phyloP scores from a whole-genome alignment of 768 basidiomycete genomes.

The Macrolepiota albuminosa region DNA sequence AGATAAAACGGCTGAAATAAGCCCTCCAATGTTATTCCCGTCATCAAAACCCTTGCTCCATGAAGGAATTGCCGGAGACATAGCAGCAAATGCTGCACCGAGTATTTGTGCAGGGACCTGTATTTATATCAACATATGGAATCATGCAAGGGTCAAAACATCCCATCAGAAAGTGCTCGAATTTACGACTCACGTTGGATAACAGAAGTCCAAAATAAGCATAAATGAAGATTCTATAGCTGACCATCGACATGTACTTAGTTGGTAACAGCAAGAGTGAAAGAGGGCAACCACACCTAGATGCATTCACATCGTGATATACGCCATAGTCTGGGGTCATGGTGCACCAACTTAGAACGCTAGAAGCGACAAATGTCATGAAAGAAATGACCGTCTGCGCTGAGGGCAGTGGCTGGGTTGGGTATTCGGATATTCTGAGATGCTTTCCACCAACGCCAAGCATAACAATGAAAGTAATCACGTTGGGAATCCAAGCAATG shows the following conservation, averaged over 20 bases:
- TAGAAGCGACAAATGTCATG: slow-evolving; percentile 32
- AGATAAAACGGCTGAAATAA: slow-evolving; percentile 55
- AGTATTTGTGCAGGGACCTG: slow-evolving; percentile 44
- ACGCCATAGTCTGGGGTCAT: slow-evolving; percentile 42
- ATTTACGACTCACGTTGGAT: slow-evolving; percentile 46
- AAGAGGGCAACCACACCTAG: slow-evolving; percentile 19
- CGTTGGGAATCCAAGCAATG: slow-evolving; percentile 63
- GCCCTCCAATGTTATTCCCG: slow-evolving; percentile 56
- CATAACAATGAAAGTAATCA: slow-evolving; percentile 57
- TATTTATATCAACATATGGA: slow-evolving; percentile 17
- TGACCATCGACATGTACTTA: slow-evolving; percentile 17
- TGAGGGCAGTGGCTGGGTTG: slow-evolving; percentile 20
- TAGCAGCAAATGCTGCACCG: slow-evolving; percentile 63
- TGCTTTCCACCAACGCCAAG: slow-evolving; percentile 63
- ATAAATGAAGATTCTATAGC: slow-evolving; percentile 55
- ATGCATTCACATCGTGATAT: slow-evolving; percentile 30
- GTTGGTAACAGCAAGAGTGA: background rate
- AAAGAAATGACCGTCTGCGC: slow-evolving; percentile 30
- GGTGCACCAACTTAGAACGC: slow-evolving; percentile 37
- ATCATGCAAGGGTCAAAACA: slow-evolving; percentile 1
- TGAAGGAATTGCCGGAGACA: slow-evolving; percentile 47
- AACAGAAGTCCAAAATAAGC: slow-evolving; percentile 61
- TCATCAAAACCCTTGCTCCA: slow-evolving; percentile 52
- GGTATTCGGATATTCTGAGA: slow-evolving; percentile 5
- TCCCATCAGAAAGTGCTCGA: background rate